A percentile compares a stretch with the other conserved stretches of the same genome.
These are phyloP conservation scores for Groenewaldozyma auringiensis DNA, from an alignment of 1,139 yeast species.

Conservation along the genomic window DNA sequence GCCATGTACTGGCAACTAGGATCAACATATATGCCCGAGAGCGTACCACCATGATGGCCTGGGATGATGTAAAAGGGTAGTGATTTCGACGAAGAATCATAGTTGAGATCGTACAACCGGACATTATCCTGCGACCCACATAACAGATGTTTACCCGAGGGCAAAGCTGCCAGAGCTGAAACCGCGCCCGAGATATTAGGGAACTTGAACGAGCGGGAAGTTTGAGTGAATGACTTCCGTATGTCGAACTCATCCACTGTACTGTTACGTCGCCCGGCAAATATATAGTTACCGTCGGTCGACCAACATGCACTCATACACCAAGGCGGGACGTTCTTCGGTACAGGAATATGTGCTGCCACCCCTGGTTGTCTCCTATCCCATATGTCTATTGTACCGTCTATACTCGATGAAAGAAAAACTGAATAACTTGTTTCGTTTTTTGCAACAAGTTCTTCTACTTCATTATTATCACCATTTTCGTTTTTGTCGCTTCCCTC, in stretches of 20 bases:
- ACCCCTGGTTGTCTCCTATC: conserved; percentile 51
- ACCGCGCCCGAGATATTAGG: conserved; percentile 93
- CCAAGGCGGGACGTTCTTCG: conserved; percentile 79
- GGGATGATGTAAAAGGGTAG: conserved; percentile 51
- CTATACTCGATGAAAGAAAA: conserved; percentile 74
- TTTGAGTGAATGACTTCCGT: conserved; percentile 40
- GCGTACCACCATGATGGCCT: conserved; percentile 59
- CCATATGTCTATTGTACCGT: conserved; percentile 80
- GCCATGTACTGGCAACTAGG: conserved; percentile 82
- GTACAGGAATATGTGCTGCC: conserved; percentile 52
- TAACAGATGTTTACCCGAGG: conserved; percentile 67
- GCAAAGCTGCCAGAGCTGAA: conserved; percentile 70
- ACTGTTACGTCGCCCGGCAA: conserved; percentile 84
- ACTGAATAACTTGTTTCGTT: conserved; percentile 43
- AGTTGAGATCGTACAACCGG: conserved; percentile 67
- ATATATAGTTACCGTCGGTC: conserved; percentile 66
- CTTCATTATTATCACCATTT: conserved; percentile 3
- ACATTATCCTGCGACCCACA: conserved; percentile 91
- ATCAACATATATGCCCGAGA: conserved; percentile 67
- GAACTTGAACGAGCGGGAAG: conserved; percentile 56
- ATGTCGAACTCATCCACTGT: conserved; percentile 80
- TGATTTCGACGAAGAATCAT: conserved; percentile 36
- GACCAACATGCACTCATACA: conserved; percentile 86
- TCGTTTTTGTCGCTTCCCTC: conserved; percentile 9
- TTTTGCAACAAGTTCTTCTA: conserved; percentile 11